phyloP scores from a whole-genome alignment of 345 rosid species.

The Murraya koenigii region DNA sequence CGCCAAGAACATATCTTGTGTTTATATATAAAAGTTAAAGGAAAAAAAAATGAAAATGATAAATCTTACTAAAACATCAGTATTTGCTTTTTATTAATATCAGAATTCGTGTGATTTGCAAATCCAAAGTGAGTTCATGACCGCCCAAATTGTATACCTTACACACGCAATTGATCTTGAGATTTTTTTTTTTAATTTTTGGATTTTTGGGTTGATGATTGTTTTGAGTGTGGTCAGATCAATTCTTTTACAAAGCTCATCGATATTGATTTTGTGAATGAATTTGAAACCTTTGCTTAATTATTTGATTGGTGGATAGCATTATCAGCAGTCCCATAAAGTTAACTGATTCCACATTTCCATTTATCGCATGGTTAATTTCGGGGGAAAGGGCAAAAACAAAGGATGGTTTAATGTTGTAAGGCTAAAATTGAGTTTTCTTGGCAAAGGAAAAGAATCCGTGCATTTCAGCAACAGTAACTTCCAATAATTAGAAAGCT shows the following conservation, averaged over 20 bases:
- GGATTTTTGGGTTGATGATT: no score
- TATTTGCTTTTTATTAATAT: no score
- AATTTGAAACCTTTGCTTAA: background rate
- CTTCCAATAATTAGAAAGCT: slow-evolving; percentile 13
- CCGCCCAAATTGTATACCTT: no score
- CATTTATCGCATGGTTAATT: background rate
- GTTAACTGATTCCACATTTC: background rate
- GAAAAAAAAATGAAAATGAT: no score
- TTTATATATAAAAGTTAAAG: no score
- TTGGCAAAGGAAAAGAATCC: background rate
- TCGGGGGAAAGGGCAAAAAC: background rate
- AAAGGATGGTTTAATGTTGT: background rate
- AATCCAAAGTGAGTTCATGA: no score
- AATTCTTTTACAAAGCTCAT: no score
- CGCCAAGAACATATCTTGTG: background rate
- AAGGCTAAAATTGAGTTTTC: background rate
- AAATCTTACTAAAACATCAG: no score
- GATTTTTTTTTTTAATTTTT: no score
- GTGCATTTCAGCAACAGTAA: slow-evolving; percentile 5
- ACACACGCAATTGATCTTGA: no score
- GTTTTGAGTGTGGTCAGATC: no score
- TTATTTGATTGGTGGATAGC: slow-evolving; percentile 1
- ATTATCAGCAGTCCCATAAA: background rate
- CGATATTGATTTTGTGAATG: background rate
- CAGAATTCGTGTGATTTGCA: no score